Base-by-base conservation (phyloP, 352 stramenopile species). In the Phytophthora rubi region DNA sequence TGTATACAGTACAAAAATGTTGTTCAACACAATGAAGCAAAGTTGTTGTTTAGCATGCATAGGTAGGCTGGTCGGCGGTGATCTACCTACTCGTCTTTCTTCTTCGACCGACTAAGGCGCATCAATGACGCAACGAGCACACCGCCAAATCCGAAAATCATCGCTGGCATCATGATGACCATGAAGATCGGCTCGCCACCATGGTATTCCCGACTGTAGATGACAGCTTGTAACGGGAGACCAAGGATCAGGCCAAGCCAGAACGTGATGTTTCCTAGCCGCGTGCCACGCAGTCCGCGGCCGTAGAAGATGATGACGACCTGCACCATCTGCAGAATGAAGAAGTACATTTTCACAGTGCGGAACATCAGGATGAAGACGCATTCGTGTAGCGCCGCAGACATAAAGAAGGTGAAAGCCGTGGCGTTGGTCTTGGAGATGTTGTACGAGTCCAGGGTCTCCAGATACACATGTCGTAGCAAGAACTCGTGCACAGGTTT, bases 401-500 rank as follows among this genome's bases (percentile, higher is more conserved):
- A 99, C 37, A 99, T 79, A 33, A 99, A 85, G 79, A 99, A 99
- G 9, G 87, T 95, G 30, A 91, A 78, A 28, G 77, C 91, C n/a
- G 79, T 98, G 62, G 75, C 95, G 70, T 70, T 97, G 71, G 73
- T 88, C 21, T 81, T 86, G 15, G 75, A 88, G 26, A 87, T 68
- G 49, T 92, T 92, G 74, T 90, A 91, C 55, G 73, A 90, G 30
- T 94, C 85, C 44, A 92, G 72, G 12, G 74, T 85, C 69, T 95
- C 83, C 8, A 96, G 67, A 58, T 95, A 98, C 39, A 97, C 81
- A 54, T 97, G 89, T 21, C 90, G 86, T 52, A 94, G 67, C 53
- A 97, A 65, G 81, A 97, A 99, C 72, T 99, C 97, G 71, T 99
- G 97, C 23, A 99, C 97, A 5, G 97, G 97, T 58, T 98, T 94